These are phyloP conservation scores for Lophiostoma macrostomum DNA, from an alignment of 495 filamentous ascomycete species.

Conservation along the genomic window DNA sequence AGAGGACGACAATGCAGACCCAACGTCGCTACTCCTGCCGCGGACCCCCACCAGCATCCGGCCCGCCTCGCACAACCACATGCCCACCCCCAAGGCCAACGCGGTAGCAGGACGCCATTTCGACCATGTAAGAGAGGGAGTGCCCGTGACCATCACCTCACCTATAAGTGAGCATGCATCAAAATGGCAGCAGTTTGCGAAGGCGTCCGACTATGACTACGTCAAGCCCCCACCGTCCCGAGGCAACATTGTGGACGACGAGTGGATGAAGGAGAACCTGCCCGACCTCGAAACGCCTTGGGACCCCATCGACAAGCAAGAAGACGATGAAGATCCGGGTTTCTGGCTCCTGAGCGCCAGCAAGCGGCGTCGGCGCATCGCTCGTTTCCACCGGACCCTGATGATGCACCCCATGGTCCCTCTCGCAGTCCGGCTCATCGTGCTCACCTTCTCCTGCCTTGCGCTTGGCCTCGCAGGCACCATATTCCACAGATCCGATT, in stretches of 20 bases:
- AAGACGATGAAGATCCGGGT: slow-evolving; percentile 50
- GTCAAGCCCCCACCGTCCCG: slow-evolving; percentile 19
- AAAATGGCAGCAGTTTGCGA: slow-evolving; percentile 60
- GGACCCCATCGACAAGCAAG: slow-evolving; percentile 47
- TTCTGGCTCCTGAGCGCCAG: slow-evolving; percentile 37
- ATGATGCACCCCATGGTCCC: slow-evolving; percentile 82
- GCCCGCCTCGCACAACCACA: slow-evolving; percentile 29
- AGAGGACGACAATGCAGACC: slow-evolving; percentile 34
- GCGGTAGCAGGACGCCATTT: slow-evolving; percentile 26
- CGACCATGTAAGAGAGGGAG: slow-evolving; percentile 34
- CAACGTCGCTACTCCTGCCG: slow-evolving; percentile 24
- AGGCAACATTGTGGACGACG: slow-evolving; percentile 51
- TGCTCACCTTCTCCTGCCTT: slow-evolving; percentile 75
- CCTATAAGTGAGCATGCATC: slow-evolving; percentile 46
- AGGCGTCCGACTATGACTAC: slow-evolving; percentile 48
- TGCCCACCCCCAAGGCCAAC: slow-evolving; percentile 28
- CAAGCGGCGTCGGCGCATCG: slow-evolving; percentile 54
- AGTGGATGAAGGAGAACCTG: slow-evolving; percentile 59
- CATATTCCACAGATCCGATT: slow-evolving; percentile 62
- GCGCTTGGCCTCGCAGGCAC: slow-evolving; percentile 77
- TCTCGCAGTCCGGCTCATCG: slow-evolving; percentile 73
- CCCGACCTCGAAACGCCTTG: slow-evolving; percentile 58
- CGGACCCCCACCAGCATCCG: slow-evolving; percentile 21
- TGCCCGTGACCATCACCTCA: slow-evolving; percentile 31
- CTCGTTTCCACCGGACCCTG: slow-evolving; percentile 44